Evolutionary conservation across 1,139 yeast species (phyloP).

Genomic region (Pichia sp.): DNA sequence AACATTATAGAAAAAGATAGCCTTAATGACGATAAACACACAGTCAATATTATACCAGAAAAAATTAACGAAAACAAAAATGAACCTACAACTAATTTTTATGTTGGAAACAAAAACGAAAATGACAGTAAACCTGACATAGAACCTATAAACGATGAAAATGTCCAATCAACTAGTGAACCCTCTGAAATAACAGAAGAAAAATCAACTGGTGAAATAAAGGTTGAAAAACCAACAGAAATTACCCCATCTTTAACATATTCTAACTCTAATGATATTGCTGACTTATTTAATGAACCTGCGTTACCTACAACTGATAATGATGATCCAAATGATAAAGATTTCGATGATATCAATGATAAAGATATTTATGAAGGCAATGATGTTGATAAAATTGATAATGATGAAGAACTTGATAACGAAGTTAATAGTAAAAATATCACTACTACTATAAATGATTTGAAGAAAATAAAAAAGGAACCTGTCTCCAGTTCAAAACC

Average conservation of each 20-base stretch:
- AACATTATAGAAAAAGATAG: no score
- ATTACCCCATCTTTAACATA: not conserved
- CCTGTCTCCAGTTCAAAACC: not conserved
- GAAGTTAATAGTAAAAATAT: not conserved
- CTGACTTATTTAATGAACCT: conserved; percentile 6
- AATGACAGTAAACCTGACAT: no score
- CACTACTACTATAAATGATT: not conserved
- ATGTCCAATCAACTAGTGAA: no score
- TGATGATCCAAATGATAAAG: conserved; percentile 5
- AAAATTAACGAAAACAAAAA: no score
- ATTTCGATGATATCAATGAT: conserved; percentile 1
- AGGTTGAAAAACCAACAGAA: not conserved
- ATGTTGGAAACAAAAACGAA: no score
- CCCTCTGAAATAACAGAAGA: no score
- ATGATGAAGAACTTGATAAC: not conserved
- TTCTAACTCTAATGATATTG: not conserved
- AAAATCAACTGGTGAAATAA: no score
- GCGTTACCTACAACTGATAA: conserved; percentile 1
- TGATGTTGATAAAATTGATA: conserved; percentile 1
- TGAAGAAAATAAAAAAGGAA: conserved; percentile 1
- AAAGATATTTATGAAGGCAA: not conserved
- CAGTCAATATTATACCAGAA: no score
- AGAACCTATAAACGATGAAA: no score
- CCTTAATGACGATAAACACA: no score
- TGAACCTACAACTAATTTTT: no score